Evolutionary conservation across 2,329 filamentous ascomycete genomes (phyloP).

Genomic region (Tolypocladium inflatum): DNA sequence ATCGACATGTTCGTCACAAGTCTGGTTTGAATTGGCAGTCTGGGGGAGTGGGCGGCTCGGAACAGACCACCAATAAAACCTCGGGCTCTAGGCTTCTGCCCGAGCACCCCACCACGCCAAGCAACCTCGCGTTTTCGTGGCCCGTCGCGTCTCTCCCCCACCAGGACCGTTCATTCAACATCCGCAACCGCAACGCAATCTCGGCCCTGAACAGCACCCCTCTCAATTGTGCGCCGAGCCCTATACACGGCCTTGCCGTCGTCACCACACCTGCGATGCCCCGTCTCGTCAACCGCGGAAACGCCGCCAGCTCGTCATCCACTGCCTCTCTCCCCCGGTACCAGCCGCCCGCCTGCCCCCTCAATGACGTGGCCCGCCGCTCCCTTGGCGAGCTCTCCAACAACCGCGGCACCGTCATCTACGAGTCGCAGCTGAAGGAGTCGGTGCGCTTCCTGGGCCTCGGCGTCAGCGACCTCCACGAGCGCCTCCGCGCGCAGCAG

Average conservation of each 20-base stretch:
- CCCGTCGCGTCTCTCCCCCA: background rate
- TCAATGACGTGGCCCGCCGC: conserved; percentile 27
- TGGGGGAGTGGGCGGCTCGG: background rate
- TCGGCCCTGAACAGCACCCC: background rate
- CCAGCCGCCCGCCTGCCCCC: conserved; percentile 36
- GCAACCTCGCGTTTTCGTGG: background rate
- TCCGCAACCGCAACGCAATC: background rate
- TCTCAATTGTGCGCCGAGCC: background rate
- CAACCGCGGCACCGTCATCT: conserved; percentile 28
- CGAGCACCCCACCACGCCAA: background rate
- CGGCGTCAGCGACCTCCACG: conserved; percentile 40
- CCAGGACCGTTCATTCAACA: background rate
- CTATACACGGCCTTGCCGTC: background rate
- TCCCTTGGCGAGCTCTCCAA: conserved; percentile 33
- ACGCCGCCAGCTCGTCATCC: conserved; percentile 5
- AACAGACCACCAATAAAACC: background rate
- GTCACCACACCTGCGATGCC: conserved; percentile 15
- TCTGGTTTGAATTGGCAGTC: too few species aligned
- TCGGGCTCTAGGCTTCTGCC: too few species aligned
- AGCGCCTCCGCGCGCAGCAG: conserved; percentile 28
- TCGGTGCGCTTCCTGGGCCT: conserved; percentile 33
- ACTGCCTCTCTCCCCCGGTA: conserved; percentile 35
- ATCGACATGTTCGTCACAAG: too few species aligned
- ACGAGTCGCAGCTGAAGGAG: conserved; percentile 36
- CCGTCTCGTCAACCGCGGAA: conserved; percentile 19